Evolutionary conservation across 495 filamentous ascomycete genomes (phyloP).

Genomic region (Cetradonia linearis): DNA sequence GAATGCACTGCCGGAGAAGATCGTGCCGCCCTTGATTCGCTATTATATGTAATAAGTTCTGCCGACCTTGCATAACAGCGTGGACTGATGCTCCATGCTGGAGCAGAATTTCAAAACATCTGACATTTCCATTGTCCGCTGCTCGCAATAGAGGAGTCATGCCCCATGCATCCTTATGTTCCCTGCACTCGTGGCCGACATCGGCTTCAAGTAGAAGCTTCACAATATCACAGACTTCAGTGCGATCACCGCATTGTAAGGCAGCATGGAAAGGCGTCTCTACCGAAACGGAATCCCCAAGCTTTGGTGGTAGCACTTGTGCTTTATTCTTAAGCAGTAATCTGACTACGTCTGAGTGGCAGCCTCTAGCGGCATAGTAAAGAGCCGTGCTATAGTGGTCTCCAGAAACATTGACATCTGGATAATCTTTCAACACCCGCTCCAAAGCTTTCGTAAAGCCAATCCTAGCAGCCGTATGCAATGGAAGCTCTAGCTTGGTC

Average conservation of each 20-base stretch:
- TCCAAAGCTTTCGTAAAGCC: slow-evolving; percentile 17
- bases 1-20: slow-evolving; percentile 15
- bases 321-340: slow-evolving; percentile 17
- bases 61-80: neutral
- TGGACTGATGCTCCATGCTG: slow-evolving; percentile 18
- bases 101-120: slow-evolving; percentile 16
- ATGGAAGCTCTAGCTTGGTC: slow-evolving; percentile 4
- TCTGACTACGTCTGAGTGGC: slow-evolving; percentile 12
- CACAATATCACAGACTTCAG: slow-evolving; percentile 11
- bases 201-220: slow-evolving; percentile 16
- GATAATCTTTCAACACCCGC: slow-evolving; percentile 15
- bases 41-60: slow-evolving; percentile 10
- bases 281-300: neutral
- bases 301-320: slow-evolving; percentile 11
- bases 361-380: neutral
- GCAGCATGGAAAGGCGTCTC: slow-evolving; percentile 13
- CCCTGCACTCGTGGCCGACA: slow-evolving; percentile 13
- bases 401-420: slow-evolving; percentile 12
- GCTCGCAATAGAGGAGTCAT: slow-evolving; percentile 12
- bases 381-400: slow-evolving; percentile 9
- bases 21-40: neutral
- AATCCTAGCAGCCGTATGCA: slow-evolving; percentile 13
- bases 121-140: neutral
- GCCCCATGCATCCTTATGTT: slow-evolving; percentile 10
- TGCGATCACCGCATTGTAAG: neutral